phyloP scores from a whole-genome alignment of 169 alveolate genomes.

The Sarcocystis neurona region DNA sequence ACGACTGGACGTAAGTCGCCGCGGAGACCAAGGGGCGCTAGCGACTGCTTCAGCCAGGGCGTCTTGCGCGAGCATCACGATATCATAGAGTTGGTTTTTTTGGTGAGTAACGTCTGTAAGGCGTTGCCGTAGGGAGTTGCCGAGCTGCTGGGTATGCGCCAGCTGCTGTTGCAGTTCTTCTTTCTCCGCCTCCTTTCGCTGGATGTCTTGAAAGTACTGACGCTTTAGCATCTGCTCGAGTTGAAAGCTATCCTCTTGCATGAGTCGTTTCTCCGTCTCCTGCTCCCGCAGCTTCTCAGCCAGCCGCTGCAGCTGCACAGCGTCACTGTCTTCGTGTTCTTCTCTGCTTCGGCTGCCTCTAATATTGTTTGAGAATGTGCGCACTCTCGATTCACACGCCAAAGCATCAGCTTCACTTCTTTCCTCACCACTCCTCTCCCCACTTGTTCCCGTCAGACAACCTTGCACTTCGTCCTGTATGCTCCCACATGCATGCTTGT shows the following conservation, averaged over 20 bases:
- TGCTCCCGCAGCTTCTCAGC: constrained; percentile 37
- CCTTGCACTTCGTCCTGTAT: too few relatives aligned
- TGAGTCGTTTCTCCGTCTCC: constrained; percentile 7
- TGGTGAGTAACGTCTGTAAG: neutral
- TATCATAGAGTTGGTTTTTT: neutral
- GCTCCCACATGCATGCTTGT: too few relatives aligned
- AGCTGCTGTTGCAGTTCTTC: constrained; percentile 3
- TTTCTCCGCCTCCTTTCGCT: constrained; percentile 7
- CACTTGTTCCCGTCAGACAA: too few relatives aligned
- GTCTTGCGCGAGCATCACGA: constrained; percentile 15
- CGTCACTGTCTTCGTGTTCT: constrained; percentile 1
- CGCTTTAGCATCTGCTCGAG: constrained; percentile 18
- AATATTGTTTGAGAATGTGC: too few relatives aligned
- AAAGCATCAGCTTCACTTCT: too few relatives aligned
- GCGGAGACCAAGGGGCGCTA: constrained; percentile 31
- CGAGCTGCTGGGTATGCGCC: neutral
- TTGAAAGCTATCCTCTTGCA: constrained; percentile 30
- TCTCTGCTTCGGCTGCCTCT: too few relatives aligned
- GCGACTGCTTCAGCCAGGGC: constrained; percentile 22
- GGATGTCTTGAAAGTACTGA: constrained; percentile 28
- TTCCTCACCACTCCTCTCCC: too few relatives aligned
- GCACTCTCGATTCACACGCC: too few relatives aligned
- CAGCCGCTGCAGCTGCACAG: constrained; percentile 1
- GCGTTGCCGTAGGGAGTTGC: neutral
- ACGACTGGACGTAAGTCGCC: too few relatives aligned